Base-by-base conservation (phyloP, 495 filamentous ascomycete genomes). In the Glonium stellatum region DNA sequence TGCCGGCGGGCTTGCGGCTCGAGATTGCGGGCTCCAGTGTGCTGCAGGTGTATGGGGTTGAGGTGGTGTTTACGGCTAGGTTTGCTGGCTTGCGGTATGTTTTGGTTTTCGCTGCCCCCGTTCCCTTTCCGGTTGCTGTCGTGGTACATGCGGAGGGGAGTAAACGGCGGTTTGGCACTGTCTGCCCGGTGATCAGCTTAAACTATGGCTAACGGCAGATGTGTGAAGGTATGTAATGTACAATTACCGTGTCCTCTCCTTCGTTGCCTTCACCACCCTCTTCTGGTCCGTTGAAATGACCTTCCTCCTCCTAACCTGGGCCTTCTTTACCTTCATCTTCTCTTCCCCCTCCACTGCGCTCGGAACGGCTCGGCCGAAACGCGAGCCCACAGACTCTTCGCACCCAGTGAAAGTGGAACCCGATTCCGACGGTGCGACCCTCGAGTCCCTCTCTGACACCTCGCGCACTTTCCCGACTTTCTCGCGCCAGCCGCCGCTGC, bases 201-300 rank as follows among this genome's bases (percentile, higher is more conserved):
- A 5, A 19, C 3, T 1, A 13, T 31, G 19, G 41, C 25, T 31
- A 52, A 52, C 23, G 5, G 23, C 22, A 5, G 27, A 31, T 31
- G 49, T 23, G 49, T 35, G 10, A 31, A 65, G 55, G 56, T 65
- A 64, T 47, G 22, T 89, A 27, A 95, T 98, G 88, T 92, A 89
- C 61, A 81, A 87, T 22, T 85, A 89, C 73, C 83, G 85, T 37
- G 59, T 92, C 31, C 69, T 84, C 1, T 82, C 83, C 11, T 89
- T 90, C 61, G 41, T 87, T 0, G 62, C 87, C 1, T 87, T 87
- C 55, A 87, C 82, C 4, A 73, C 68, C 3, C 47, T 80, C 25
- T 96, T 97, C 71, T 97, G 90, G 92, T 70, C 69, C 9, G 75
- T 80, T 1, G 88, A 88, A 63, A 78, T 95, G 73, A 47, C 79